phyloP scores from a whole-genome alignment of 2,329 filamentous ascomycete species.

The Colletotrichum sansevieriae region DNA sequence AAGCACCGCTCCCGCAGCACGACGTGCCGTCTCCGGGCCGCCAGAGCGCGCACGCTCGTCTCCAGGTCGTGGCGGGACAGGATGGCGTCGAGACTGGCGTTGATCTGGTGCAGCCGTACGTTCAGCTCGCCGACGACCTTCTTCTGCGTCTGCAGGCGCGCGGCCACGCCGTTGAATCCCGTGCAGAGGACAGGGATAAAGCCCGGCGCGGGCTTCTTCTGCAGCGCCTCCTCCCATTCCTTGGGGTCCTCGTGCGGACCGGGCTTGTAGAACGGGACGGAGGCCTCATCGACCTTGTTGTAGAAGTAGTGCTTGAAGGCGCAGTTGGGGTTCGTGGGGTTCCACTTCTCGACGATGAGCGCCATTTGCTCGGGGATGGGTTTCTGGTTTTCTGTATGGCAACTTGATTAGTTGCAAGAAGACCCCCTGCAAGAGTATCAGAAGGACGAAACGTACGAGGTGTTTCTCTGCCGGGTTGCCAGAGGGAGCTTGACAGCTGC shows the following conservation, averaged over 20 bases:
- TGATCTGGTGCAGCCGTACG: slow-evolving; percentile 82
- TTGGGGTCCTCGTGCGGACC: slow-evolving; percentile 77
- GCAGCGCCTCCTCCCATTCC: slow-evolving; percentile 87
- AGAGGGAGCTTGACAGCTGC: slow-evolving; percentile 63
- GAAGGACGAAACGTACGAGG: slow-evolving; percentile 56
- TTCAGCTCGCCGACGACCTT: slow-evolving; percentile 78
- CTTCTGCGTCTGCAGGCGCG: slow-evolving; percentile 80
- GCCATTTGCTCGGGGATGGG: slow-evolving; percentile 81
- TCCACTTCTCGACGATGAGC: slow-evolving; percentile 80
- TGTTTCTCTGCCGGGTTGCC: slow-evolving; percentile 65
- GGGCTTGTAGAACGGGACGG: slow-evolving; percentile 82
- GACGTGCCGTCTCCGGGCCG: slow-evolving; percentile 79
- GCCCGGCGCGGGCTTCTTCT: slow-evolving; percentile 81
- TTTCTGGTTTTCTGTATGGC: slow-evolving; percentile 70
- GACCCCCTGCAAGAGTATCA: slow-evolving; percentile 25
- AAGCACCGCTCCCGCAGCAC: slow-evolving; percentile 80
- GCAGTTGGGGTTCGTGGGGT: slow-evolving; percentile 75
- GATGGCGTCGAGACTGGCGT: slow-evolving; percentile 78
- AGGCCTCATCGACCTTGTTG: slow-evolving; percentile 82
- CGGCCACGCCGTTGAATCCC: slow-evolving; percentile 79
- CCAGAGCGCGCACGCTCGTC: slow-evolving; percentile 79
- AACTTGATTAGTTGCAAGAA: background rate
- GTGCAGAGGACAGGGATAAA: slow-evolving; percentile 83
- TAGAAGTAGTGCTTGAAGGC: slow-evolving; percentile 89
- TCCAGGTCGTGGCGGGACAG: slow-evolving; percentile 82